phyloP scores from a whole-genome alignment of 192 early-diverging fungal species.

The Rhizoclosmatium sp. region DNA sequence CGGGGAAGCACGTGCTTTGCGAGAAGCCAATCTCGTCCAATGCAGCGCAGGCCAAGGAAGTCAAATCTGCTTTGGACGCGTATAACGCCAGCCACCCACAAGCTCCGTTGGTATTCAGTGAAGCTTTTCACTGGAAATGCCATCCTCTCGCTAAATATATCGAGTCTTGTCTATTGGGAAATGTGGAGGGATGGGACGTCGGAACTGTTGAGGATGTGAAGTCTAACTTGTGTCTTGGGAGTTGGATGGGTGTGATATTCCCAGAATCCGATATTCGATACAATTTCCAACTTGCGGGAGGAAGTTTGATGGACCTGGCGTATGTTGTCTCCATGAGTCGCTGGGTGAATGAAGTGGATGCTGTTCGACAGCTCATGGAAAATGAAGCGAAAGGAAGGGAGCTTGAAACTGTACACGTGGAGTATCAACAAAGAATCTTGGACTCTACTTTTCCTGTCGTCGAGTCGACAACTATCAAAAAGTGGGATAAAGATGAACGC shows the following conservation, averaged over 20 bases:
- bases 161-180: conserved; percentile 22
- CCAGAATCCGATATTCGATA: conserved; percentile 38
- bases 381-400: not conserved
- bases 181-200: conserved; percentile 20
- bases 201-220: not conserved
- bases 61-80: conserved; percentile 26
- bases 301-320: conserved; percentile 42
- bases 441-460: not conserved
- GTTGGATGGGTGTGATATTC: not conserved
- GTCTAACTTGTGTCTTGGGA: not conserved
- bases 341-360: conserved; percentile 16
- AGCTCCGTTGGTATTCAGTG: conserved; percentile 27
- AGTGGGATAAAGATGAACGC: not conserved
- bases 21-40: conserved; percentile 51
- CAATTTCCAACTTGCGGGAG: conserved; percentile 41
- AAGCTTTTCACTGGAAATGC: conserved; percentile 45
- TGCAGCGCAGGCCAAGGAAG: conserved; percentile 33
- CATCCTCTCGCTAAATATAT: conserved; percentile 37
- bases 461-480: not conserved
- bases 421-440: not conserved
- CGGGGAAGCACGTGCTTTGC: conserved; percentile 68
- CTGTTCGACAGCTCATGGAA: not conserved
- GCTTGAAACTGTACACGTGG: not conserved
- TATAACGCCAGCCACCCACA: conserved; percentile 8
- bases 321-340: conserved; percentile 40